Percentiles rank a stretch among this genome's conserved stretches.
Conservation (phyloP, 139 green algal species). For the Micractinium conductrix region DNA sequence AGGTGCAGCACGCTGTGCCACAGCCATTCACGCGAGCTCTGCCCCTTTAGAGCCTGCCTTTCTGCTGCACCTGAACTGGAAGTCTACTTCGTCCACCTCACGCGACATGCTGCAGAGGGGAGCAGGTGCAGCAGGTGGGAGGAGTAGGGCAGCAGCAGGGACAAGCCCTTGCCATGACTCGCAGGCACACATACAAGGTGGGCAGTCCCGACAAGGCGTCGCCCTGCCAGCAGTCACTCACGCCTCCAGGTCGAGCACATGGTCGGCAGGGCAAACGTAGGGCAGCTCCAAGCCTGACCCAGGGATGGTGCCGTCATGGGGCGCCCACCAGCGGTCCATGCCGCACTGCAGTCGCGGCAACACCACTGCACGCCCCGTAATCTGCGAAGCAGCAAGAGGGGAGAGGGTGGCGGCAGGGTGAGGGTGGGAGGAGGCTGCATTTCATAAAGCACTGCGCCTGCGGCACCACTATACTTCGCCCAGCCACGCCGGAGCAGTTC, state of each 20-base stretch:
- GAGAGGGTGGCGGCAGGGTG: not conserved
- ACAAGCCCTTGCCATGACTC: too few relatives aligned
- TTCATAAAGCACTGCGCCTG: not conserved
- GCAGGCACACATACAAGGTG: too few relatives aligned
- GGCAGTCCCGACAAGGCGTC: too few relatives aligned
- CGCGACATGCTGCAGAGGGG: not conserved
- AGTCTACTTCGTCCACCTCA: not conserved
- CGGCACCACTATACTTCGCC: too few relatives aligned
- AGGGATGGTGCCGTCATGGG: slow-evolving; percentile 85
- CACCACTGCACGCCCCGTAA: slow-evolving; percentile 72
- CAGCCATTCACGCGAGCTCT: too few relatives aligned
- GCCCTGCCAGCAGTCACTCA: too few relatives aligned
- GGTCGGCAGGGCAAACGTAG: slow-evolving; percentile 88
- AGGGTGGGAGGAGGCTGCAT: not conserved
- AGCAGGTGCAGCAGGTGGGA: too few relatives aligned
- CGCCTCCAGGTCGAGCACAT: slow-evolving; percentile 88
- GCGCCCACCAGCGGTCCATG: slow-evolving; percentile 90
- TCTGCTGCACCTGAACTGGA: too few relatives aligned
- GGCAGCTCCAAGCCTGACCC: slow-evolving; percentile 80
- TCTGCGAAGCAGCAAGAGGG: not conserved
- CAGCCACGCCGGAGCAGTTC: too few relatives aligned
- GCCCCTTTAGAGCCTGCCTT: too few relatives aligned
- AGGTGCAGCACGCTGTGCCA: too few relatives aligned
- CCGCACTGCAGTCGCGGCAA: slow-evolving; percentile 85
- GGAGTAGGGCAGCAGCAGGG: too few relatives aligned